Conservation (phyloP, 169 alveolate genomes). For the Plasmodium vivax region DNA sequence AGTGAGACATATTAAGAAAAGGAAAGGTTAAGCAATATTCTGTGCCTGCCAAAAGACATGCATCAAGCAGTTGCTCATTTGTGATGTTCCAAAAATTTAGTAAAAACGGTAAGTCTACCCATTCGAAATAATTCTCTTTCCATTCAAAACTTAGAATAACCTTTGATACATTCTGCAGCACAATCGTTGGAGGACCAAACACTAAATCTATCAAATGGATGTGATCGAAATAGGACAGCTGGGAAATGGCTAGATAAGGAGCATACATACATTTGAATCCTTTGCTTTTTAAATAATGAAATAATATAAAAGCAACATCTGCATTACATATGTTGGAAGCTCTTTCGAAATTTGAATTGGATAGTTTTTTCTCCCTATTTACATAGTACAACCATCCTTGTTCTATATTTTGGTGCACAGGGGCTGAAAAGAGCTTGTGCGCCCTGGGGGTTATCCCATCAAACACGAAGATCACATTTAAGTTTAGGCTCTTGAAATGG, state of each 20-base stretch:
- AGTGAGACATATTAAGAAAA: conserved; percentile 72
- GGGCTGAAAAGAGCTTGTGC: conserved; percentile 54
- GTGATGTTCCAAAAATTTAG: conserved; percentile 75
- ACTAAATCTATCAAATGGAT: conserved; percentile 77
- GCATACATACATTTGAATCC: conserved; percentile 80
- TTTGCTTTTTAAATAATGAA: conserved; percentile 73
- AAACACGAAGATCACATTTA: conserved; percentile 54
- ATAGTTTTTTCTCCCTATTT: conserved; percentile 26
- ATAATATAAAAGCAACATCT: conserved; percentile 77
- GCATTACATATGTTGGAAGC: conserved; percentile 61
- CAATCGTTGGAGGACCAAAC: conserved; percentile 81
- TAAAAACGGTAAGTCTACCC: conserved; percentile 77
- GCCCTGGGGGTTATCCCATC: conserved; percentile 71
- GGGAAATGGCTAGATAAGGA: conserved; percentile 84
- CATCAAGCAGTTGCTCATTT: conserved; percentile 80
- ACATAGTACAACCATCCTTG: conserved; percentile 62
- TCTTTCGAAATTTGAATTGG: conserved; percentile 10
- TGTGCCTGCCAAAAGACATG: conserved; percentile 84
- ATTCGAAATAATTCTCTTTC: conserved; percentile 65
- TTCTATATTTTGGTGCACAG: conserved; percentile 33
- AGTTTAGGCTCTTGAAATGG: conserved; percentile 28
- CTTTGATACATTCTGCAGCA: conserved; percentile 78
- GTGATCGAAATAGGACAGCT: conserved; percentile 77
- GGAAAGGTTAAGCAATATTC: conserved; percentile 85
- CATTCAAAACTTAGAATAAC: conserved; percentile 49